Evolutionary conservation across 306 rosid genomes (phyloP).

Genomic region (Biancaea sappan): DNA sequence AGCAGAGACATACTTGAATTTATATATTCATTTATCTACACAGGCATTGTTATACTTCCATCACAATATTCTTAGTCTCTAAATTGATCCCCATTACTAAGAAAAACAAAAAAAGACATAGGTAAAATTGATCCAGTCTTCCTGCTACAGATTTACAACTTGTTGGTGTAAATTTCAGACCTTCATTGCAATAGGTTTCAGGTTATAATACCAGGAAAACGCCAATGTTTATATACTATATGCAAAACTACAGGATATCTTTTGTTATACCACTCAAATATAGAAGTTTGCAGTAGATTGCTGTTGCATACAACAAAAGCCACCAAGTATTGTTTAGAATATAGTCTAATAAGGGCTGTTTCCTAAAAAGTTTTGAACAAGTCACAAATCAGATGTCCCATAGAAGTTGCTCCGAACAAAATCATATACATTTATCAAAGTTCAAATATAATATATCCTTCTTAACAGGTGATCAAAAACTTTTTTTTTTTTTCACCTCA

Average conservation of each 20-base stretch:
- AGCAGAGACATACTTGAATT: not conserved
- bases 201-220: not conserved
- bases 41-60: not conserved
- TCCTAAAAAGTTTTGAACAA: not conserved
- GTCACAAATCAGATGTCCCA: not conserved
- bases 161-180: not conserved
- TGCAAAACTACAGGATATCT: not conserved
- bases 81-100: not conserved
- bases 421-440: not conserved
- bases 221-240: not conserved
- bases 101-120: not conserved
- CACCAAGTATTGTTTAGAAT: not conserved
- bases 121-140: not conserved
- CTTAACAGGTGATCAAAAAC: not conserved
- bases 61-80: not conserved
- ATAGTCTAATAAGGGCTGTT: not conserved
- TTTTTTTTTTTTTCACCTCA: not conserved
- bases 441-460: not conserved
- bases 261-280: not conserved
- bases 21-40: not conserved
- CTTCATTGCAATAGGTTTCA: conserved; percentile 16
- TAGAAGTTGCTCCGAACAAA: not conserved
- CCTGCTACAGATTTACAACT: not conserved
- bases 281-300: not conserved
- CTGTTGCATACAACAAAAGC: not conserved